A percentile compares a stretch with the other conserved stretches of the same genome.
Evolutionary conservation across 1,139 yeast species (phyloP).

Genomic region (Pichia sp.): DNA sequence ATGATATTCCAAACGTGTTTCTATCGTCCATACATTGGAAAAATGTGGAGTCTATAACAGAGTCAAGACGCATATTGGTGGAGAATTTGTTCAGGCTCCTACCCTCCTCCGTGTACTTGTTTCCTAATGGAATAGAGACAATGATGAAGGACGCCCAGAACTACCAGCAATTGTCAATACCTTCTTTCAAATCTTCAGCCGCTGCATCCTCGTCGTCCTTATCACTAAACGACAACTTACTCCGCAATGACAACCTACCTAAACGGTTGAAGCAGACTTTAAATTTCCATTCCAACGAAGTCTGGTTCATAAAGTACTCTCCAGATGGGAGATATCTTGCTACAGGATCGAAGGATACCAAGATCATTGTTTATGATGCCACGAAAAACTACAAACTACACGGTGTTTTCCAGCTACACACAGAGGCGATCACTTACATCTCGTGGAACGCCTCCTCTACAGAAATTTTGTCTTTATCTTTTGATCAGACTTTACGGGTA

Average conservation of each 20-base stretch:
- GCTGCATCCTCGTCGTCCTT: background rate
- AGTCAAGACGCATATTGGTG: conserved; percentile 42
- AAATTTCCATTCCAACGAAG: conserved; percentile 63
- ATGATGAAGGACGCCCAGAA: conserved; percentile 50
- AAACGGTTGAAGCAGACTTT: conserved; percentile 37
- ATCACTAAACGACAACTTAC: conserved; percentile 6
- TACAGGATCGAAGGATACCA: conserved; percentile 69
- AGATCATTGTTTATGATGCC: conserved; percentile 65
- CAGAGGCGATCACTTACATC: conserved; percentile 61
- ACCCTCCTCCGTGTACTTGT: conserved; percentile 51
- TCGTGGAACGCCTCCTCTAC: conserved; percentile 73
- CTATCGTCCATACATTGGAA: conserved; percentile 31
- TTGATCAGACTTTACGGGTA: conserved; percentile 61
- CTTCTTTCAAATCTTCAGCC: conserved; percentile 2
- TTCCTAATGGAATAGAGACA: conserved; percentile 47
- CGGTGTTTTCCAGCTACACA: conserved; percentile 43
- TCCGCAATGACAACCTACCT: conserved; percentile 41
- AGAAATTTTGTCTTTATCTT: conserved; percentile 64
- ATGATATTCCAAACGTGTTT: conserved; percentile 8
- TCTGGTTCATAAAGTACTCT: conserved; percentile 79
- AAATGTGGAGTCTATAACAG: conserved; percentile 12
- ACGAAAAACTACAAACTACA: conserved; percentile 46
- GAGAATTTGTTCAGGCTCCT: conserved; percentile 42
- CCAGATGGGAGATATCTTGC: conserved; percentile 74
- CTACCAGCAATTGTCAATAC: conserved; percentile 37